Base-by-base conservation (phyloP, 2,329 filamentous ascomycete genomes). In the Emericellopsis atlantica region DNA sequence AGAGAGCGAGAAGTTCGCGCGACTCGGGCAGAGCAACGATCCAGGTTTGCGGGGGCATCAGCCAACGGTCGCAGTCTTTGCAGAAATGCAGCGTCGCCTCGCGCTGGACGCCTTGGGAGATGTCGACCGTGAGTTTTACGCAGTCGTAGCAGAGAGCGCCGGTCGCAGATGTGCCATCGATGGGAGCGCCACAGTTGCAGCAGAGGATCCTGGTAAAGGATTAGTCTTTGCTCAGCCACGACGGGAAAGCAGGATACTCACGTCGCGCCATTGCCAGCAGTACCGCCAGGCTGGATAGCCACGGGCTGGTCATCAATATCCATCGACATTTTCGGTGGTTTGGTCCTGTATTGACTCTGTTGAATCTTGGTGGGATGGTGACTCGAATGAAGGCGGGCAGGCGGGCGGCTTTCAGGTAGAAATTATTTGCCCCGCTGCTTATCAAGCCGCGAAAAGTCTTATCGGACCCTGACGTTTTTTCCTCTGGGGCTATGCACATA, bases 101-200 rank as follows among this genome's bases (percentile, higher is more conserved):
- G 57, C 89, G 79, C 62, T 88, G 90, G 48, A 96, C 89, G 45
- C 87, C 88, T 57, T 83, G 72, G 22, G 89, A 93, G 51, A 95
- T 90, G 64, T 98, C 92, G 63, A 93, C 78, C 38, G 88, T 93
- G 51, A 93, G 76, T 61, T 94, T 95, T 58, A 96, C 79, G 62
- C 92, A 96, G 69, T 96, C 90, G 61, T 87, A 87, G 67, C 92
- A 98, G 43, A 95, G 80, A 33, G 92, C 89, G 46, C 88, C 88
- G 40, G 84, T 81, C 22, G 85, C 73, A 12, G 79, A 78, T 15
- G 88, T 95, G 61, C 92, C 92, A 62, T 95, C 89, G 54, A 98
- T 95, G 32, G 90, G 82, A 45, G 86, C 88, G 56, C 90, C 92
- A 62, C 92, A 98, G 72, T 96, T 95, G 69, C 87, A 95, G 65